Percentiles rank a stretch among this genome's conserved stretches.
phyloP scores from a whole-genome alignment of 2,329 filamentous ascomycete genomes.

The Ophiostoma piceae region DNA sequence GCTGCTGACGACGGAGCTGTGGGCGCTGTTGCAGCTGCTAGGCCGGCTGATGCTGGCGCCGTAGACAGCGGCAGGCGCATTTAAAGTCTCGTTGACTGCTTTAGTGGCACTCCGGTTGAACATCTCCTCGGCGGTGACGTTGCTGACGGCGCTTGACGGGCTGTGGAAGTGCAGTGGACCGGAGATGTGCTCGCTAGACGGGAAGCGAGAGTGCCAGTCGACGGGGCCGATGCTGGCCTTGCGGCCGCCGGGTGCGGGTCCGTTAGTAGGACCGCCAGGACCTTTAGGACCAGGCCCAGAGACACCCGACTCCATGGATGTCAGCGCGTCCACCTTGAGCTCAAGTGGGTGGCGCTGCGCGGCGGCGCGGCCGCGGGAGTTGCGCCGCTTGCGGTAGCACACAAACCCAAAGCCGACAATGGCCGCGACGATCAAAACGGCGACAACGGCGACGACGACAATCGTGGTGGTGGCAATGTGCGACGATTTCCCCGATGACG shows the following conservation, averaged over 20 bases:
- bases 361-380: background rate
- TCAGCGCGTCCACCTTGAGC: background rate
- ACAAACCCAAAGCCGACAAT: slow-evolving; percentile 41
- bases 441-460: slow-evolving; percentile 36
- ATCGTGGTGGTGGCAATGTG: slow-evolving; percentile 36
- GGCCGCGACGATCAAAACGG: slow-evolving; percentile 42
- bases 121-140: background rate
- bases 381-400: slow-evolving; percentile 40
- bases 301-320: background rate
- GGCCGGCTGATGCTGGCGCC: background rate
- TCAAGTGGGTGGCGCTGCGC: background rate
- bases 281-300: background rate
- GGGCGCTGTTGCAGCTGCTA: background rate
- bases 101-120: background rate
- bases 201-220: slow-evolving; percentile 14
- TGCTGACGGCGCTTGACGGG: slow-evolving; percentile 13
- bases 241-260: background rate
- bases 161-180: slow-evolving; percentile 23
- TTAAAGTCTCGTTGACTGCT: background rate
- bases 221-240: slow-evolving; percentile 15
- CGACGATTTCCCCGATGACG: slow-evolving; percentile 19
- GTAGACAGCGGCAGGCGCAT: background rate
- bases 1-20: slow-evolving; percentile 2
- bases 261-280: background rate
- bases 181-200: slow-evolving; percentile 19